A percentile compares a stretch with the other conserved stretches of the same genome.
Conservation (phyloP, 148 eudicot species). For the Dysphania ambrosioides region DNA sequence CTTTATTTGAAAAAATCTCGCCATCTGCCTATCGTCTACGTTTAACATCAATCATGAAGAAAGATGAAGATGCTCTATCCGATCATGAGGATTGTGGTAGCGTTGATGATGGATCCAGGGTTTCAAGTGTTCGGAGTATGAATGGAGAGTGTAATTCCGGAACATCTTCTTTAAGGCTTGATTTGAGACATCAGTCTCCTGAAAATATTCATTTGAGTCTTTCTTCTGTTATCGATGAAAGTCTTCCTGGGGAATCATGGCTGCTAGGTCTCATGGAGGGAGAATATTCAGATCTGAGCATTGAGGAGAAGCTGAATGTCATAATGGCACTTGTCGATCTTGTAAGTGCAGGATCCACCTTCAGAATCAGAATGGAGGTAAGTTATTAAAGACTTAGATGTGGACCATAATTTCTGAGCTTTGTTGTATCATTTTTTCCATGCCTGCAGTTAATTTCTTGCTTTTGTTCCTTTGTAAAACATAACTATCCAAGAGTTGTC, state of each 20-base stretch:
- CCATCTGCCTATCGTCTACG: constrained; percentile 76
- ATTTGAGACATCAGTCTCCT: constrained; percentile 19
- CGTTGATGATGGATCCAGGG: constrained; percentile 56
- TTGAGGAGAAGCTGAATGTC: constrained; percentile 84
- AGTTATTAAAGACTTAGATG: constrained; percentile 1
- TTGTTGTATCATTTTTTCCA: neutral
- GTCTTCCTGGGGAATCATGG: constrained; percentile 91
- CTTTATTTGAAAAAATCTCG: constrained; percentile 85
- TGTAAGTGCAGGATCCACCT: constrained; percentile 61
- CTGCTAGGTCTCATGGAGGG: constrained; percentile 84
- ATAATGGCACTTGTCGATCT: constrained; percentile 78
- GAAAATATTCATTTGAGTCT: constrained; percentile 27
- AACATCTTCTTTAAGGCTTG: constrained; percentile 30
- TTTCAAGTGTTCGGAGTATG: constrained; percentile 33
- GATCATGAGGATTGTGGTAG: constrained; percentile 74
- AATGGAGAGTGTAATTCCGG: constrained; percentile 56
- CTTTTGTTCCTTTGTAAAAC: neutral
- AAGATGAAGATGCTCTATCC: constrained; percentile 48
- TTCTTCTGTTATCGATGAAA: constrained; percentile 81
- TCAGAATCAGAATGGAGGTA: constrained; percentile 85
- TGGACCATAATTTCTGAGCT: constrained; percentile 8
- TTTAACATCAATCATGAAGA: constrained; percentile 36
- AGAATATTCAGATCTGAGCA: constrained; percentile 83
- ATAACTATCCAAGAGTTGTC: neutral
- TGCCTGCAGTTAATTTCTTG: constrained; percentile 1